Evolutionary conservation across 2,329 filamentous ascomycete species (phyloP).

Genomic region (Fusarium veterinarium): DNA sequence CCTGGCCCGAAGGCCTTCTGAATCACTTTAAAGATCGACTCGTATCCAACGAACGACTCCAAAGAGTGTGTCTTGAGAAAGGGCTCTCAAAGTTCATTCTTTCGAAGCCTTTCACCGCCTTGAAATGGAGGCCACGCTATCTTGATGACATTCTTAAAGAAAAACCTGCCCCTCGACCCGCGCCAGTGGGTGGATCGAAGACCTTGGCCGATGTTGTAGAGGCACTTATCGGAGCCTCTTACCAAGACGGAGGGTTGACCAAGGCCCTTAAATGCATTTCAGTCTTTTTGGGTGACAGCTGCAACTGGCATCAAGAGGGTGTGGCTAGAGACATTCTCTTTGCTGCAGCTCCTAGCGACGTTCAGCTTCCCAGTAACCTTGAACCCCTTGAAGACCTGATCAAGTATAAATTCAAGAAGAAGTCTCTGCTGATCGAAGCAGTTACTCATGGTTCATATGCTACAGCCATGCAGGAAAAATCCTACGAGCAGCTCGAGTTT

Average conservation of each 20-base stretch:
- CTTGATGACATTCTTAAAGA: conserved; percentile 51
- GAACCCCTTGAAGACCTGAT: conserved; percentile 71
- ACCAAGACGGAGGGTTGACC: conserved; percentile 72
- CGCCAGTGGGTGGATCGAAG: conserved; percentile 73
- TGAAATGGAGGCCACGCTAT: conserved; percentile 78
- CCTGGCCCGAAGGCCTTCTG: conserved; percentile 82
- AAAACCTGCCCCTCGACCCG: conserved; percentile 1
- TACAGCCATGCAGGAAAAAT: conserved; percentile 53
- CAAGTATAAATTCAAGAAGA: conserved; percentile 77
- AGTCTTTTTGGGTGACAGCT: conserved; percentile 69
- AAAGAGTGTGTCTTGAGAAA: conserved; percentile 68
- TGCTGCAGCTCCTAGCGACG: conserved; percentile 50
- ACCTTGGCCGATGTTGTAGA: conserved; percentile 89
- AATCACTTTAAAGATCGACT: conserved; percentile 74
- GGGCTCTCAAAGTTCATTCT: conserved; percentile 81
- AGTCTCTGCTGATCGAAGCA: conserved; percentile 78
- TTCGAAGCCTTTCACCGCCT: conserved; percentile 72
- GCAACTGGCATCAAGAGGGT: conserved; percentile 62
- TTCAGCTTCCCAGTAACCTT: conserved; percentile 55
- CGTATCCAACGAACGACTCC: conserved; percentile 81
- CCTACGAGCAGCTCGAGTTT: conserved; percentile 83
- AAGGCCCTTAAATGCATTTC: conserved; percentile 73
- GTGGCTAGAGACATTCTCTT: conserved; percentile 58
- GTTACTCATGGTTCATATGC: conserved; percentile 78
- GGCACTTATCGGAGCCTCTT: conserved; percentile 82